Evolutionary conservation across 495 filamentous ascomycete genomes (phyloP), one percentile per base, ranked within the genome.

Genomic region (Aspergillus sclerotioniger): DNA sequence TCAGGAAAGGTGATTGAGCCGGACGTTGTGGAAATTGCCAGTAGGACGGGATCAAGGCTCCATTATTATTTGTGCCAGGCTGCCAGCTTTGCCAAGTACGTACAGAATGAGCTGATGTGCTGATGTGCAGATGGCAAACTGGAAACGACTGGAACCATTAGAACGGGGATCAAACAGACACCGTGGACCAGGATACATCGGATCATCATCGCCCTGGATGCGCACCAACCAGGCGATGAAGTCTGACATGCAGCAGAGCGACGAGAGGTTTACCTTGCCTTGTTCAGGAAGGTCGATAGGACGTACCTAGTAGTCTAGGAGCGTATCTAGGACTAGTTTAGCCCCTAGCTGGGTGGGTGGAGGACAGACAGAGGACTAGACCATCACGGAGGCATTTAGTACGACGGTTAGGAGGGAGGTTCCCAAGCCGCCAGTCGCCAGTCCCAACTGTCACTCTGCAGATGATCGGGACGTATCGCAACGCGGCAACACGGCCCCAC

Each of bases 391-490:
- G 47, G 33, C 33, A 50, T 50, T 50, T 16, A 49, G 20, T 25
- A 25, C 9, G 13, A 31, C 47, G 16, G 16, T n/a, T n/a, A n/a
- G n/a, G n/a, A n/a, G n/a, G n/a, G n/a, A n/a, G n/a, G n/a, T n/a
- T n/a, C n/a, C n/a, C n/a, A n/a, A n/a, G n/a, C 21, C 31, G 37
- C 37, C 33, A 33, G 35, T 59, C 28, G 13, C 12, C 25, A 20
- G 31, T 51, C 33, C 37, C 51, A 52, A 58, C 60, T 58, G 55
- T 55, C 55, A 58, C 51, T 58, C 43, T 62, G 60, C 60, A 62
- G 52, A 54, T 62, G 60, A 62, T 62, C 60, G 60, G 60, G 49
- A 28, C 31, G 43, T 48, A 41, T 47, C 44, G 44, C 21, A 17
- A 9, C 47, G 5, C 13, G 10, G 21, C 47, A n/a, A n/a, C n/a